Conservation (phyloP, 2,329 filamentous ascomycete species). For the Colletotrichum sp. region DNA sequence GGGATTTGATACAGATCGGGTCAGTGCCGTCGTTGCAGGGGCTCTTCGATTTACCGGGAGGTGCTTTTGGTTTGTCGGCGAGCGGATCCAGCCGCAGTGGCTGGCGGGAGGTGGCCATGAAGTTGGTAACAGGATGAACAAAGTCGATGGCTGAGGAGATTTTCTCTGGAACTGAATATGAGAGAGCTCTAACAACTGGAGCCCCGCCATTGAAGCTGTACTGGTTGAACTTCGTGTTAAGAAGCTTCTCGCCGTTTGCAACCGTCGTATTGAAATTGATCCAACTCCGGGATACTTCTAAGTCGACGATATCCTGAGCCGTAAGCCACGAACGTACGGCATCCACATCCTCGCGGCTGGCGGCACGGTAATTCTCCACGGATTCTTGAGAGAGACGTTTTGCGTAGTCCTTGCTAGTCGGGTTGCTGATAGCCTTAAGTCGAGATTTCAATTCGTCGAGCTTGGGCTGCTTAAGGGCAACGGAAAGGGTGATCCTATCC, state of each 20-base stretch:
- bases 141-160: conserved; percentile 47
- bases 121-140: conserved; percentile 54
- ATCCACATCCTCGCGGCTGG: conserved; percentile 30
- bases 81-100: background rate
- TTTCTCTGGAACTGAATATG: conserved; percentile 48
- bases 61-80: background rate
- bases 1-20: conserved; percentile 44
- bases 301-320: conserved; percentile 38
- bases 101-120: conserved; percentile 44
- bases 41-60: background rate
- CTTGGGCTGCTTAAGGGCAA: background rate
- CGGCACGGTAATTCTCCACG: background rate
- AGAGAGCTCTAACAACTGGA: conserved; percentile 45
- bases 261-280: conserved; percentile 48
- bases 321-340: conserved; percentile 47
- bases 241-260: conserved; percentile 39
- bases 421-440: background rate
- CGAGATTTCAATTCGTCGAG: background rate
- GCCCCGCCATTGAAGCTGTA: conserved; percentile 44
- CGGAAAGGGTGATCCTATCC: background rate
- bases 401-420: background rate
- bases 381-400: background rate
- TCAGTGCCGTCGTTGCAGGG: conserved; percentile 26
- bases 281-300: conserved; percentile 40
- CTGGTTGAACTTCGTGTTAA: conserved; percentile 38